Conservation (phyloP, 2,329 filamentous ascomycete genomes). For the Phaeosphaeria sp. region DNA sequence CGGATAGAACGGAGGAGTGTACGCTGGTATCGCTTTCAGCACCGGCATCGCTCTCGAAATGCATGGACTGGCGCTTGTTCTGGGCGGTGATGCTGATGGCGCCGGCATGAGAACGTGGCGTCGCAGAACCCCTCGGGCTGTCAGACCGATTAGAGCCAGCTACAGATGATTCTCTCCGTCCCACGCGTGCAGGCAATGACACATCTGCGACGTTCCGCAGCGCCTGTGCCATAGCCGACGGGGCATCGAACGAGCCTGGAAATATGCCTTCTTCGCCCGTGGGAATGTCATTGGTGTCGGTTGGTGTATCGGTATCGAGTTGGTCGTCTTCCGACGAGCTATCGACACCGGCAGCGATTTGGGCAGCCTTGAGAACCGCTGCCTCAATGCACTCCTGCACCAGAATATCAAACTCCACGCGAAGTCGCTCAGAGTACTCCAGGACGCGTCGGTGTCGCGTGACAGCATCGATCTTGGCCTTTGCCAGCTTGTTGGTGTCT, state of each 20-base stretch:
- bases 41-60: constrained; percentile 82
- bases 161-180: constrained; percentile 65
- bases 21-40: constrained; percentile 89
- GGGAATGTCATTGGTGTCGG: constrained; percentile 52
- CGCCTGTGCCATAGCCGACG: constrained; percentile 63
- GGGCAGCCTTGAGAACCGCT: constrained; percentile 86
- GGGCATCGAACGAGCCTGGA: constrained; percentile 64
- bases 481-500: constrained; percentile 85
- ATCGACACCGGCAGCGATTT: constrained; percentile 82
- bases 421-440: constrained; percentile 94
- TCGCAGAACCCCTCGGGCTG: constrained; percentile 83
- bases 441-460: constrained; percentile 90
- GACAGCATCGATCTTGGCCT: constrained; percentile 90
- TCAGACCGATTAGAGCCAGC: constrained; percentile 82
- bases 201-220: constrained; percentile 62
- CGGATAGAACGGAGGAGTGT: constrained; percentile 78
- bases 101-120: constrained; percentile 81
- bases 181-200: constrained; percentile 52
- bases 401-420: constrained; percentile 88
- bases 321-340: constrained; percentile 72
- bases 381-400: constrained; percentile 96
- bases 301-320: constrained; percentile 54
- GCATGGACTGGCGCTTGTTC: constrained; percentile 77
- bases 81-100: constrained; percentile 63
- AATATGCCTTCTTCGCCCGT: constrained; percentile 63